Base-by-base conservation (phyloP, 768 basidiomycete genomes). In the Sistotremastrum niveocremeum region DNA sequence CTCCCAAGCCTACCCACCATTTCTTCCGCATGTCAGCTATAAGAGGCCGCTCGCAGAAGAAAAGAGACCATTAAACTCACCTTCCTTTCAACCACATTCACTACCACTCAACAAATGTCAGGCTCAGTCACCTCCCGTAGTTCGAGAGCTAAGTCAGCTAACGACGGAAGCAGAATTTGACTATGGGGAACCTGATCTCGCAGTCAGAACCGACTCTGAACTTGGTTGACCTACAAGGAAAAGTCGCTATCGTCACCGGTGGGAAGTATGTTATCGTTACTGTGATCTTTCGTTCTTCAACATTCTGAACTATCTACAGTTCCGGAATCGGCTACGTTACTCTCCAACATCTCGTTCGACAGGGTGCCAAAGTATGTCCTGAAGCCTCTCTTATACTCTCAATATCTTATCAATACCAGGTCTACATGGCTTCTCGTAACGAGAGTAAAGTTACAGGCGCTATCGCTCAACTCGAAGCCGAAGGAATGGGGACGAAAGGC, bases 241-340 rank as follows among this genome's bases (percentile, higher is more conserved):
- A 67, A 48, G 68, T 73, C 3, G 68, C 62, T 1, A 53, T 76
- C 20, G 69, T 74, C 32, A 72, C 71, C 1, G 74, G 74, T 7
- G 73, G 71, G 44, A 70, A 66, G 70, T 69, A 41, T 42, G 65
- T 59, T 11, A n/a, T n/a, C n/a, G n/a, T n/a, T n/a, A n/a, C n/a
- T n/a, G n/a, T n/a, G n/a, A n/a, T n/a, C n/a, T n/a, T n/a, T n/a
- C n/a, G n/a, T n/a, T n/a, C n/a, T n/a, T 20, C 20, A 20, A 20
- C 20, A 20, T 20, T 2, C 2, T 20, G 20, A 20, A 20, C 20
- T 2, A 1, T 20, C 6, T 30, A 36, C 32, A 12, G 35, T 2
- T 12, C 4, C 6, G 4, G 28, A 4, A 32, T 4, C 5, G 6
- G 12, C 7, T 20, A 2, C 5, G 2, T 34, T 34, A 40, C 42